Conservation (phyloP, 2,329 filamentous ascomycete genomes). For the Clonostachys solani region DNA sequence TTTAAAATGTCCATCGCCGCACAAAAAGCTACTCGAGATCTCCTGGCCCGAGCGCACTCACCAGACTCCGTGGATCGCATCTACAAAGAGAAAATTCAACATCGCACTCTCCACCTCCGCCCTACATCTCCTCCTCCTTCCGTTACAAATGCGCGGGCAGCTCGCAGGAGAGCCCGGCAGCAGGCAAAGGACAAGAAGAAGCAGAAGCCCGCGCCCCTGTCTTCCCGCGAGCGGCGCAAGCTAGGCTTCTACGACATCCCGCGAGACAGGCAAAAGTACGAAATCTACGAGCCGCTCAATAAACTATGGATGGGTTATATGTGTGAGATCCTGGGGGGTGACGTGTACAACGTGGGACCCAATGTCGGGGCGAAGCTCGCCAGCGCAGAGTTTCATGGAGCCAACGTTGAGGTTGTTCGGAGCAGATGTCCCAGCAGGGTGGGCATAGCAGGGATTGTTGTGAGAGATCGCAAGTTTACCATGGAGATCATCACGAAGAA, state of each 20-base stretch:
- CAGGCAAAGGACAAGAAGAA: slow-evolving; percentile 40
- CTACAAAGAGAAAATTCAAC: slow-evolving; percentile 77
- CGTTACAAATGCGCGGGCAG: slow-evolving; percentile 50
- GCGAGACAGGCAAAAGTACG: slow-evolving; percentile 57
- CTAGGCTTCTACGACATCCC: slow-evolving; percentile 74
- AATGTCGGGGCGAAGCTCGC: slow-evolving; percentile 68
- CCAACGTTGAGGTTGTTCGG: slow-evolving; percentile 74
- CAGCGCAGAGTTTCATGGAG: slow-evolving; percentile 89
- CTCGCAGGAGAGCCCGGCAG: slow-evolving; percentile 43
- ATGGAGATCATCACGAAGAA: slow-evolving; percentile 77
- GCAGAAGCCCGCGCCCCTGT: slow-evolving; percentile 63
- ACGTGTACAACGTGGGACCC: slow-evolving; percentile 50
- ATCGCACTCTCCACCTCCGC: slow-evolving; percentile 75
- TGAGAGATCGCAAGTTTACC: slow-evolving; percentile 81
- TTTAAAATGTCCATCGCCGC: no score
- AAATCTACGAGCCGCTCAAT: slow-evolving; percentile 73
- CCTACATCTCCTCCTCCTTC: slow-evolving; percentile 65
- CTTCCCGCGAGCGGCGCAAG: slow-evolving; percentile 70
- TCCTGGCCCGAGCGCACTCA: slow-evolving; percentile 77
- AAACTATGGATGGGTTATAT: slow-evolving; percentile 82
- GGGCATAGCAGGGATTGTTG: slow-evolving; percentile 79
- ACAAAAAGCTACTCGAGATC: slow-evolving; percentile 43
- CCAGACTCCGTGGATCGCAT: slow-evolving; percentile 67
- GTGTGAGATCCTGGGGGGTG: slow-evolving; percentile 69
- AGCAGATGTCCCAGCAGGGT: slow-evolving; percentile 79